Conservation (phyloP, 192 early-diverging fungal species). For the Entomortierella lignicola region DNA sequence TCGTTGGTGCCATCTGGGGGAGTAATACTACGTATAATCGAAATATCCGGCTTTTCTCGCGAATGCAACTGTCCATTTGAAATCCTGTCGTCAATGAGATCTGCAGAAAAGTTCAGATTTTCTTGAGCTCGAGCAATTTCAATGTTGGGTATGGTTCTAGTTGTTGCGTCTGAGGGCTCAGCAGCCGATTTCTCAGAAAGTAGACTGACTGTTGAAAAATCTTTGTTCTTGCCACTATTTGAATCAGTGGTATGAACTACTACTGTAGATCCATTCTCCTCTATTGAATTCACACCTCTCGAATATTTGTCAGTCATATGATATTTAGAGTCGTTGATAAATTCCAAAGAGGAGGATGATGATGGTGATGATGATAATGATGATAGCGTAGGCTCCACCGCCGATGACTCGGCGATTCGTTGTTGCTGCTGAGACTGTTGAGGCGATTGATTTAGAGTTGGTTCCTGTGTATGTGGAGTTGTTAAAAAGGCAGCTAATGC, state of each 20-base stretch:
- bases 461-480: not conserved
- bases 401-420: not conserved
- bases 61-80: not conserved
- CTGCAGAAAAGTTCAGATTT: not conserved
- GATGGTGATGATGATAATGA: not conserved
- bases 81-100: not conserved
- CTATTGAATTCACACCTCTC: not conserved
- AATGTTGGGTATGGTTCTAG: not conserved
- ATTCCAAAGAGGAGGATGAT: not conserved
- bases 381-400: not conserved
- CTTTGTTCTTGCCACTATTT: not conserved
- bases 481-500: not conserved
- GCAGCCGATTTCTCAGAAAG: too few species aligned
- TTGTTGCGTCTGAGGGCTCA: not conserved
- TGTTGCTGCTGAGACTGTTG: not conserved
- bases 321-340: conserved; percentile 1
- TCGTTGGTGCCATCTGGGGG: conserved; percentile 6
- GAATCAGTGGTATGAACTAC: not conserved
- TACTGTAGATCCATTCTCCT: not conserved
- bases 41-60: not conserved
- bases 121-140: not conserved
- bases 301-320: conserved; percentile 3
- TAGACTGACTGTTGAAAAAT: not conserved
- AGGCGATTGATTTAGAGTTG: not conserved
- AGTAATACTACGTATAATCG: not conserved